Evolutionary conservation across 805 yeast species (phyloP), one percentile per base, ranked within the genome.

Genomic region (Candida ficus): DNA sequence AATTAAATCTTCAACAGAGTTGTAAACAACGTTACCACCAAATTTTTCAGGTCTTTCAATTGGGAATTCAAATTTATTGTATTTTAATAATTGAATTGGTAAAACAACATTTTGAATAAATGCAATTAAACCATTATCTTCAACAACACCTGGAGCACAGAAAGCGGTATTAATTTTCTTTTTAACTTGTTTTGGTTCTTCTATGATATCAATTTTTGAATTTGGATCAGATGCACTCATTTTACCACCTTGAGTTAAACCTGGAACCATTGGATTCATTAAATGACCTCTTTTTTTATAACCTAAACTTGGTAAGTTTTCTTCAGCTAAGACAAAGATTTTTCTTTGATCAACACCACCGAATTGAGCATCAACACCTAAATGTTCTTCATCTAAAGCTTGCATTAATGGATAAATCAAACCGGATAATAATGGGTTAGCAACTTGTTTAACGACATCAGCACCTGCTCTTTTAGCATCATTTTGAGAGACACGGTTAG

Each of bases 331-430:
- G 21, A 89, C 97, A 53, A 93, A 93, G 58, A 93, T 93, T 70
- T 93, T 93, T 68, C 99, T 81, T 71, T 93, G 99, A 65, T 93
- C 99, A 41, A 93, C 95, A 63, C 99, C 99, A 52, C 99, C 99
- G 57, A 93, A 93, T 68, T 93, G 99, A 19, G 78, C 95, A 63
- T 93, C 99, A 29, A 78, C 88, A 23, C 72, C 83, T 57, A 93
- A 75, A 63, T 82, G 81, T 58, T 93, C 83, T 66, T 93, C 99
- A 63, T 93, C 99, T 44, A 93, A 73, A 7, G 97, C 97, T 70
- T 93, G 99, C 99, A 93, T 93, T 60, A 95, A 76, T 41, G 99
- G 99, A 66, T 93, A 93, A 53, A 93, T 88, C 62, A 93, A 76
- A 8, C 99, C 99, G 30, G 91, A 79, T 44, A 93, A 75, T 51